Evolutionary conservation across 2,329 filamentous ascomycete genomes (phyloP), one percentile per base, ranked within the genome.

Genomic region (Lojkania enalia): DNA sequence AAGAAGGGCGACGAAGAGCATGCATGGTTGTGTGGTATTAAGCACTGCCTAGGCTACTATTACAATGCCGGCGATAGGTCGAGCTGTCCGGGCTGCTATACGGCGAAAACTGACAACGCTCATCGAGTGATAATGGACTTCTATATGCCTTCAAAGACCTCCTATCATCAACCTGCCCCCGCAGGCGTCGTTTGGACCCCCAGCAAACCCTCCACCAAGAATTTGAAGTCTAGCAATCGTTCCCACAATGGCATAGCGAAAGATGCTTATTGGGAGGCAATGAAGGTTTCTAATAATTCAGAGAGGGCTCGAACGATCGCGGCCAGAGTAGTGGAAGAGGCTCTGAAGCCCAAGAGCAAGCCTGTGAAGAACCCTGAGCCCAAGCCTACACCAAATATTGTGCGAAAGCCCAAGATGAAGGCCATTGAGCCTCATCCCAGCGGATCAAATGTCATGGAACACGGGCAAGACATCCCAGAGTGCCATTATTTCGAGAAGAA

Each of bases 61-160:
- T 65, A 64, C 49, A 62, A 61, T 36, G 54, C 60, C 2, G 62
- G 62, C 14, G 51, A 60, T 20, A 46, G 60, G 29, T 61, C 53
- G 31, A 40, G 40, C 9, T 64, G 61, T 38, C 31, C 35, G 4
- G 61, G 61, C 4, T 64, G 62, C 21, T 50, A 52, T 25, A 59
- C 54, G 3, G 27, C 57, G 12, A 46, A 31, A 2, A 39, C 15
- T 9, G 12, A 52, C 3, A 55, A 54, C 2, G 21, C 29, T 4
- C 49, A 49, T 14, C 30, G 20, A 2, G 42, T 32, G 3, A 4
- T n/a, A 2, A 63, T 63, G 61, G 58, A 64, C 27, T 66, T 66
- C 39, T 63, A 61, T 33, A 13, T 65, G 16, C 62, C 60, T 2
- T 31, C 49, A 2, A 53, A 39, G 5, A 44, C 52, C 0, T 48